Evolutionary conservation across 1,139 yeast genomes (phyloP).

Genomic region (Yamadazyma oceani): DNA sequence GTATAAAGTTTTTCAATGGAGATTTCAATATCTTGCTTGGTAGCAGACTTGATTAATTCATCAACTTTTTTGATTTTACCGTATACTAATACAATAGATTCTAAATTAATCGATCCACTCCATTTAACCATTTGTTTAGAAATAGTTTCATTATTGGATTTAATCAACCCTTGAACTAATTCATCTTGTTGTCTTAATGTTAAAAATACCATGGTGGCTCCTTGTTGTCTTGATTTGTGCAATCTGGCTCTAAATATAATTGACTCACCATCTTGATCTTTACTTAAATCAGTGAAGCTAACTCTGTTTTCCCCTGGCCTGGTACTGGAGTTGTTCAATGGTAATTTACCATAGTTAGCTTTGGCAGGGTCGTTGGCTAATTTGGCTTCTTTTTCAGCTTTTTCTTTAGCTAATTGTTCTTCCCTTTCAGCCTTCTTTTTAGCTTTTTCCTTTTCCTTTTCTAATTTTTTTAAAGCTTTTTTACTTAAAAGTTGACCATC

Average conservation of each 20-base stretch:
- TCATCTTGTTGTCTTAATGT: conserved; percentile 88
- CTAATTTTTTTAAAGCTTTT: conserved; percentile 91
- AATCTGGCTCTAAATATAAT: conserved; percentile 91
- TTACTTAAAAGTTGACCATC: conserved; percentile 96
- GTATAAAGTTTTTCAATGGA: conserved; percentile 71
- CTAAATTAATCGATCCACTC: conserved; percentile 84
- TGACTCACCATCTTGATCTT: conserved; percentile 71
- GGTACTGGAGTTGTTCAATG: conserved; percentile 75
- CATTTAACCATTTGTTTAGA: conserved; percentile 97
- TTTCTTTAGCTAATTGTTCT: conserved; percentile 81
- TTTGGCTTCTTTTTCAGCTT: conserved; percentile 74
- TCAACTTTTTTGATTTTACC: conserved; percentile 84
- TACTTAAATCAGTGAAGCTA: conserved; percentile 54
- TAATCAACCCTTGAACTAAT: conserved; percentile 80
- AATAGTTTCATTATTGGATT: conserved; percentile 57
- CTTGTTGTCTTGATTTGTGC: conserved; percentile 91
- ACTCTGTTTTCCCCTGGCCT: conserved; percentile 64
- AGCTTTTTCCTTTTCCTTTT: conserved; percentile 90
- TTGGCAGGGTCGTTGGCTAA: conserved; percentile 80
- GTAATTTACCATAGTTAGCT: conserved; percentile 85
- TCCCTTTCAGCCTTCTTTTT: conserved; percentile 92
- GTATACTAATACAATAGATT: conserved; percentile 86
- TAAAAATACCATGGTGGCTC: conserved; percentile 90
- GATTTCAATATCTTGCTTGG: conserved; percentile 88
- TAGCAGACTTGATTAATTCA: conserved; percentile 85